Base-by-base conservation (phyloP, 2,329 filamentous ascomycete species). In the Phaeomoniella chlamydospora region DNA sequence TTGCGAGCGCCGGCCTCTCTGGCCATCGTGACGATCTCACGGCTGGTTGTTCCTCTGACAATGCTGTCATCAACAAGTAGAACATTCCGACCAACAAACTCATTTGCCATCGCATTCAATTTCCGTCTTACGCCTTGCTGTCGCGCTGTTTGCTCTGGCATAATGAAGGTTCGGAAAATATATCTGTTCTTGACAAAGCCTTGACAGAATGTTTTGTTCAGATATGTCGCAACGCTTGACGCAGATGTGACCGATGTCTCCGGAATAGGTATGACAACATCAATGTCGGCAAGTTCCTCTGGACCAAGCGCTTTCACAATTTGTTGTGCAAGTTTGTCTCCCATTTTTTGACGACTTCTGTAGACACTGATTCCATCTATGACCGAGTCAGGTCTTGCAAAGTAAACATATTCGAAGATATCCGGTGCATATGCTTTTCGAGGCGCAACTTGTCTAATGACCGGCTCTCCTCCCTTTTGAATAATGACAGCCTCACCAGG, bases 361-460 rank as follows among this genome's bases (percentile, higher is more conserved):
- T 93, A 77, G 16, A 94, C 81, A 38, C 81, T 85, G 44, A 94
- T 92, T 13, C 84, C 85, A 50, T 94, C 86, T 39, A 93, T 88
- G 46, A 77, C 67, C 1, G 74, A 78, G 55, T 93, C 86, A 1
- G 83, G 83, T 2, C 86, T 69, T 11, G 83, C 79, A 48, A 93
- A 86, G 61, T 94, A 94, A 39, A 93, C 80, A 44, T 77, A 85
- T 58, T 92, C 83, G 49, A 92, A 90, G 41, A 85, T 80, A 53
- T 94, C 86, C 1, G 85, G 85, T 2, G 80, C 77, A 52, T 93
- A 93, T 12, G 69, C 67, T 47, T 72, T 68, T 45, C 70, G 68
- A 40, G 71, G 59, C 29, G 77, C 72, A 11, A 94, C 75, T 56
- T 93, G 84, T 42, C 69, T 67, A 63, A 87, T 90, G 33, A 77